These are phyloP conservation scores for Aspergillus avenaceus DNA, from an alignment of 495 filamentous ascomycete species.

Conservation along the genomic window DNA sequence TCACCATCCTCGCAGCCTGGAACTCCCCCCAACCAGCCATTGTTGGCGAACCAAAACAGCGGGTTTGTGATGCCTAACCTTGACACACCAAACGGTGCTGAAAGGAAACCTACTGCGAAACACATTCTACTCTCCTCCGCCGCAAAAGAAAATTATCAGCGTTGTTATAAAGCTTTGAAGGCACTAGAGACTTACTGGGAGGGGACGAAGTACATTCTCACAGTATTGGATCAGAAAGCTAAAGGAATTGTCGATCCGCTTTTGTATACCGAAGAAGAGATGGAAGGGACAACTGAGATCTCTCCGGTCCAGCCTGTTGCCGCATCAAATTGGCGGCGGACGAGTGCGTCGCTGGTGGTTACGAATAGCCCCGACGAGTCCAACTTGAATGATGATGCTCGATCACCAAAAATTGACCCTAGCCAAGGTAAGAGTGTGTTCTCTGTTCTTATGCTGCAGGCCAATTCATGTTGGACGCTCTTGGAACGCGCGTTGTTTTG, in stretches of 20 bases:
- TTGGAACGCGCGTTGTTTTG: too few relatives aligned
- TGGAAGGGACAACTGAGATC: conserved; percentile 55
- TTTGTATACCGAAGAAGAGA: conserved; percentile 73
- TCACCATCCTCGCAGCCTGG: conserved; percentile 32
- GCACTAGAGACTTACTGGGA: conserved; percentile 77
- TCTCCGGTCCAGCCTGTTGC: conserved; percentile 36
- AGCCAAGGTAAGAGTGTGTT: conserved; percentile 45
- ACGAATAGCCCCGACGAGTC: conserved; percentile 18
- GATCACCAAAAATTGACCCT: conserved; percentile 44
- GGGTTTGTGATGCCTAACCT: conserved; percentile 39
- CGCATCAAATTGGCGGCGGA: conserved; percentile 40
- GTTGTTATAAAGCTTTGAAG: conserved; percentile 75
- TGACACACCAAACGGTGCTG: conserved; percentile 27
- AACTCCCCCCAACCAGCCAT: conserved; percentile 26
- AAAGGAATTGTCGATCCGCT: conserved; percentile 80
- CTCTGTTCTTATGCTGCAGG: conserved; percentile 4
- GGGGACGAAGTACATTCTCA: conserved; percentile 81
- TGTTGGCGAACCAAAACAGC: conserved; percentile 37
- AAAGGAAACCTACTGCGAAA: conserved; percentile 53
- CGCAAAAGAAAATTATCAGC: conserved; percentile 74
- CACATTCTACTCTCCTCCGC: conserved; percentile 70
- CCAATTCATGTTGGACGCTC: too few relatives aligned
- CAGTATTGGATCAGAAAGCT: conserved; percentile 79
- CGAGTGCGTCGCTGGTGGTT: conserved; percentile 22
- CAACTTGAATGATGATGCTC: conserved; percentile 22